These are phyloP conservation scores for Candolleomyces aberdarensis DNA, from an alignment of 768 basidiomycete genomes.

Conservation along the genomic window DNA sequence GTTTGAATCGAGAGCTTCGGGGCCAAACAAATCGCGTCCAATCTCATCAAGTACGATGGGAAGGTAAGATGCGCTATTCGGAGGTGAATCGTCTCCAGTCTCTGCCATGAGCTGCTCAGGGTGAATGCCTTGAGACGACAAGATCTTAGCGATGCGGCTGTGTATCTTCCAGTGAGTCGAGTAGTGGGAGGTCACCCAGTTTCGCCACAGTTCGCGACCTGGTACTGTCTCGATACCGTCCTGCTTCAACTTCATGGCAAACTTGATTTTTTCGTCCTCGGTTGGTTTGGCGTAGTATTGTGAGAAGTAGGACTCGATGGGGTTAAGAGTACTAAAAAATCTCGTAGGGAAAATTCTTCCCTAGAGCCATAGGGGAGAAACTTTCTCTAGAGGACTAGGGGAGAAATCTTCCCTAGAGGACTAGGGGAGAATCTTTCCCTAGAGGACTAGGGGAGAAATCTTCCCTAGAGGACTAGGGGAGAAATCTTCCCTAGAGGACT, in stretches of 20 bases:
- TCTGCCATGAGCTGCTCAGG: neutral
- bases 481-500: no score
- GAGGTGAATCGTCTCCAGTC: neutral
- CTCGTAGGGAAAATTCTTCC: no score
- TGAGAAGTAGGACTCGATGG: neutral
- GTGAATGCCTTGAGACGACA: neutral
- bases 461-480: no score
- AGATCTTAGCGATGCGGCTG: neutral
- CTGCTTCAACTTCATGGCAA: neutral
- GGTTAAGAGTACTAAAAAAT: no score
- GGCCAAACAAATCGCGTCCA: neutral
- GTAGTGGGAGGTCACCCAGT: conserved; percentile 8
- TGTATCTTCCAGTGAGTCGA: conserved; percentile 8
- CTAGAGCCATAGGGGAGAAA: no score
- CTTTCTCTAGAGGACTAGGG: no score
- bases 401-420: no score
- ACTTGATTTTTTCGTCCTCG: neutral
- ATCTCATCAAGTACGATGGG: neutral
- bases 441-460: no score
- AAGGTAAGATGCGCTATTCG: neutral
- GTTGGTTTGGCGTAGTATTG: neutral
- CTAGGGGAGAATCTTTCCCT: no score
- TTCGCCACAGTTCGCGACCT: conserved; percentile 7
- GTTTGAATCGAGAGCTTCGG: neutral
- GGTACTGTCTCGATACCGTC: no score